Evolutionary conservation across 176 grass and related monocot species (phyloP), one percentile per base, ranked within the genome.

Genomic region (Zoysia pacifica): DNA sequence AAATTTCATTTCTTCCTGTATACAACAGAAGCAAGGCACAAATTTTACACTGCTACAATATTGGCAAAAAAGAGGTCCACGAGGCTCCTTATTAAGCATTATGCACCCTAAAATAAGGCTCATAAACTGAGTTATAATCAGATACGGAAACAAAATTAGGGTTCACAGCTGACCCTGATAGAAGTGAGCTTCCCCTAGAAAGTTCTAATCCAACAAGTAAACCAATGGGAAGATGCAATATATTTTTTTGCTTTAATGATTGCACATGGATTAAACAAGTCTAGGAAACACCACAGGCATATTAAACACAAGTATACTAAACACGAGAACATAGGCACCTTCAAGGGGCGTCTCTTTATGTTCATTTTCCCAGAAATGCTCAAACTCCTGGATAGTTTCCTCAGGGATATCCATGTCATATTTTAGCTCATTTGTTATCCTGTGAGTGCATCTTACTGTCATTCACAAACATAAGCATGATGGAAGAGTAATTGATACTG

Each of bases 391-490:
- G 46, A 78, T 83, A 75, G 77, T 82, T 62, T 94, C 94, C 54
- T 60, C 70, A 64, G 94, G 87, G 12, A 97, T 90, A 74, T 92
- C 77, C 37, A 92, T 86, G 75, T 94, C 94, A 85, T 74, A 87
- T 53, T 94, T 97, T 77, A 97, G 75, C 74, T 97, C 89, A 87
- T 92, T 94, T 15, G 83, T 92, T 89, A 74, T 89, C 81, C 94
- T 97, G 54, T 72, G 86, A 60, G 85, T 28, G 19, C 47, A 81
- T 20, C 11, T 58, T 16, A 48, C 41, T 80, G 56, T 70, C 18
- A 83, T 87, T 67, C 13, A 15, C 72, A 72, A 82, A 69, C 56
- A 62, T 14, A 39, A 56, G 47, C 39, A 76, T 19, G 59, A 8
- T 20, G 6, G 13, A 45, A 39, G 55, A 54, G 2, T 67, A 69